Base-by-base conservation (phyloP, 1,284 basidiomycete species). In the Cryptococcus neoformans region DNA sequence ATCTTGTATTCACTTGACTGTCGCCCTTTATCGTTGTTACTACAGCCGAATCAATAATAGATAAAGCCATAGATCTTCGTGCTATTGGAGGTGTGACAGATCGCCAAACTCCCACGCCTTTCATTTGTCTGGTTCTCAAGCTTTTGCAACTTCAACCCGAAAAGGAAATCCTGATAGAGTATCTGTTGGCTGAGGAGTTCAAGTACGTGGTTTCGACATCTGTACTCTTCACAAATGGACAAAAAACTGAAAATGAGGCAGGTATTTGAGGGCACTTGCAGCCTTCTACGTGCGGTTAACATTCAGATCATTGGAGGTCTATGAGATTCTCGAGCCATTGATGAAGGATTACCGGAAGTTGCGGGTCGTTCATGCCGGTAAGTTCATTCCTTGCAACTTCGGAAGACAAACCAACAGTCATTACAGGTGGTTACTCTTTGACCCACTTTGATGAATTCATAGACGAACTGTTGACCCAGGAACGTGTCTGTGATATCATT, bases 61-160 rank as follows among this genome's bases (percentile, higher is more conserved):
- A 99, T 78, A 90, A 90, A 68, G 89, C 94, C 3, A 86, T 93
- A 56, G 87, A 87, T 57, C 78, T 95, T 16, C 85, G 85, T 45
- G 85, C 82, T 65, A 87, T 99, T 56, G 96, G 96, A 6, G 96
- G 96, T 12, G 92, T 93, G 34, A 96, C 90, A 77, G 76, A 73
- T 45, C 95, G 95, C 77, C 89, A 94, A 68, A 85, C 88, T 49
- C 93, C 93, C 0, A 96, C 92, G 5, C 86, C 91, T 66, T 97
- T 94, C 78, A 80, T 97, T 48, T 95, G 90, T 72, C 81, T 99
- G 28, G 83, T 94, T 35, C 82, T 97, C 64, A 99, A 99, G 76
- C 82, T 99, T 54, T 81, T 99, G 35, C 96, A 99, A 78, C 87
- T 99, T 49, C 95, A 99, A 72, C 96, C 96, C 1, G 91, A 98